Evolutionary conservation across 1,284 basidiomycete species (phyloP).

Genomic region (Exobasidium cylindrosporum): DNA sequence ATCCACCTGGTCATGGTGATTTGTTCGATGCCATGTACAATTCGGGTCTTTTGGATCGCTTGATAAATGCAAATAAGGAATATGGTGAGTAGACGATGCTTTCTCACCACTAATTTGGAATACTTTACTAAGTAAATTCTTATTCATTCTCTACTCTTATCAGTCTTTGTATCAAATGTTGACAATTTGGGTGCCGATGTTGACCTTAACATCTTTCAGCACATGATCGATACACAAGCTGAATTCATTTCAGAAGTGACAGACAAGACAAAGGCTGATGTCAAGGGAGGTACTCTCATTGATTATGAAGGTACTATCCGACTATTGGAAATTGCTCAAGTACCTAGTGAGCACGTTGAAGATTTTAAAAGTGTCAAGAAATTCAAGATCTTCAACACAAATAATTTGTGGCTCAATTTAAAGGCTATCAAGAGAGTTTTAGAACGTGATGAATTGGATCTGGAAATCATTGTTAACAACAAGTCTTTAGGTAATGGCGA

Average conservation of each 20-base stretch:
- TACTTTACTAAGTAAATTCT: not conserved
- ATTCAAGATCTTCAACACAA: constrained; percentile 64
- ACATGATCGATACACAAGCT: constrained; percentile 56
- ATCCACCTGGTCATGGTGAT: constrained; percentile 96
- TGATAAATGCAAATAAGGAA: constrained; percentile 92
- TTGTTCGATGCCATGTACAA: constrained; percentile 88
- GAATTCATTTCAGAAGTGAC: constrained; percentile 67
- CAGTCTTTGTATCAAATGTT: constrained; percentile 94
- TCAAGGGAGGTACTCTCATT: constrained; percentile 96
- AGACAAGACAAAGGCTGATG: constrained; percentile 99
- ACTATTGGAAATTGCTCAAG: constrained; percentile 96
- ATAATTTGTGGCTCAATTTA: constrained; percentile 97
- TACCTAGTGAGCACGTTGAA: constrained; percentile 94
- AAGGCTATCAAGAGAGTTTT: constrained; percentile 86
- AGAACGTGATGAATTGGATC: constrained; percentile 74
- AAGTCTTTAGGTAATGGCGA: constrained; percentile 64
- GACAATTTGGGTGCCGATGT: constrained; percentile 98
- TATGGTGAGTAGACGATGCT: constrained; percentile 60
- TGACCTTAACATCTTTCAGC: constrained; percentile 65
- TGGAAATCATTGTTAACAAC: constrained; percentile 95
- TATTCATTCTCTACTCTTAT: not conserved
- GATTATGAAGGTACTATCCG: constrained; percentile 93
- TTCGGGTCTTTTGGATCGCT: constrained; percentile 92
- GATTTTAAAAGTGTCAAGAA: constrained; percentile 86
- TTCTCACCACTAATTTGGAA: not conserved